Percentiles rank a stretch among this genome's conserved stretches.
Conservation (phyloP, 179 eudicot genomes). For the Silene vulgaris region DNA sequence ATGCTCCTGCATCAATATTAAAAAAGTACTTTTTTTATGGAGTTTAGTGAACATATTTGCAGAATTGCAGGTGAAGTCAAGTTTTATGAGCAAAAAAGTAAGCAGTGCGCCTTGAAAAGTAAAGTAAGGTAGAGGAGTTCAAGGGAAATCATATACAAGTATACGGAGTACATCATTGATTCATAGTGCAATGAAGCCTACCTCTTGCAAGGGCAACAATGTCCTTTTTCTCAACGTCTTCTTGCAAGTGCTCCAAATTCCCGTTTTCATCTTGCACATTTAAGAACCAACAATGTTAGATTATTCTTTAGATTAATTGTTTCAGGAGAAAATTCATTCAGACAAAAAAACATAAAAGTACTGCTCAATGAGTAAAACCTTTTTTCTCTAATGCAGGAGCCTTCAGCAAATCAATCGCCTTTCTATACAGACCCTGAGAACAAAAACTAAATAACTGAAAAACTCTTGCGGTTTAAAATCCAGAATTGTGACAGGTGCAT, state of each 20-base stretch:
- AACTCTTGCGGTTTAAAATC: background rate
- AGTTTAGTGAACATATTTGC: too few relatives aligned
- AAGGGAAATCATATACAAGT: background rate
- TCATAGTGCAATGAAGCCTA: slow-evolving; percentile 23
- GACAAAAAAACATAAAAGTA: background rate
- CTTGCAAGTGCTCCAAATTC: slow-evolving; percentile 29
- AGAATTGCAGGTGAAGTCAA: background rate
- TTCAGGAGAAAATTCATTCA: background rate
- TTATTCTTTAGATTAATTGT: background rate
- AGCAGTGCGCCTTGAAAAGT: background rate
- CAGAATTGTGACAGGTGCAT: background rate
- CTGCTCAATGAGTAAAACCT: slow-evolving; percentile 34
- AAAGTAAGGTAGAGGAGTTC: background rate
- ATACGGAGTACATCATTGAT: background rate
- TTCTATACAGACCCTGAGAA: slow-evolving; percentile 79
- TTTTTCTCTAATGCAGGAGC: slow-evolving; percentile 58
- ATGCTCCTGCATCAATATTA: too few relatives aligned
- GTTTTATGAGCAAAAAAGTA: background rate
- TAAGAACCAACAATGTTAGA: slow-evolving; percentile 13
- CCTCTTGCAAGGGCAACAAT: slow-evolving; percentile 91
- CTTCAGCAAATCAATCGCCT: slow-evolving; percentile 69
- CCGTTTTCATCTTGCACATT: slow-evolving; percentile 36
- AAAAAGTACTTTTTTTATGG: background rate
- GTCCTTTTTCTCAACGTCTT: slow-evolving; percentile 46
- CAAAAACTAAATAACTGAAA: background rate